A percentile compares a stretch with the other conserved stretches of the same genome.
phyloP scores from a whole-genome alignment of 176 grass and related monocot species.

The Bothriochloa decipiens region DNA sequence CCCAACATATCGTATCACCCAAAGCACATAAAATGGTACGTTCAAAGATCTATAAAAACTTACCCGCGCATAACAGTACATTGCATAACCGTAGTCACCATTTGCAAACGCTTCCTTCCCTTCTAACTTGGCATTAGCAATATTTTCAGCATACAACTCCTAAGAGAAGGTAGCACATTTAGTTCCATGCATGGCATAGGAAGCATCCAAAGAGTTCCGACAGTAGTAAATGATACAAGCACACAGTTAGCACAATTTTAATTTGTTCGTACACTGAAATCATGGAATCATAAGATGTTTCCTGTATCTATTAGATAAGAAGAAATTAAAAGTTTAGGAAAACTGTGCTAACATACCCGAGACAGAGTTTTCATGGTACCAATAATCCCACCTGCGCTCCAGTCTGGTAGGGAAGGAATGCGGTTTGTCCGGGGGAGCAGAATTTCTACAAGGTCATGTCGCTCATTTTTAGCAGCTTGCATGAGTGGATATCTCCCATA shows the following conservation, averaged over 20 bases:
- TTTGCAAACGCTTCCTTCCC: too few species aligned
- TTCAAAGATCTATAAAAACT: too few species aligned
- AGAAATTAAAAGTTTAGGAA: too few species aligned
- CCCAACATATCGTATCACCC: too few species aligned
- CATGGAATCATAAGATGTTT: too few species aligned
- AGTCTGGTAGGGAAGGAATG: slow-evolving; percentile 37
- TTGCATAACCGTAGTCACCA: too few species aligned
- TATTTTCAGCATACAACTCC: neutral
- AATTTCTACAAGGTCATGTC: slow-evolving; percentile 49
- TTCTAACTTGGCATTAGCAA: too few species aligned
- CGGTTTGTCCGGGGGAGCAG: slow-evolving; percentile 46
- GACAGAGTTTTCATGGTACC: neutral
- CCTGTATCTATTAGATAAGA: too few species aligned
- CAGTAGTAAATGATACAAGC: neutral
- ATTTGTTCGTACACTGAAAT: neutral
- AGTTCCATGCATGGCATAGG: neutral
- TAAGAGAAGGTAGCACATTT: neutral
- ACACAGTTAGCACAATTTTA: neutral
- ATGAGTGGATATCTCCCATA: slow-evolving; percentile 35
- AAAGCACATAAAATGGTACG: too few species aligned
- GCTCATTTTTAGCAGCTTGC: slow-evolving; percentile 27
- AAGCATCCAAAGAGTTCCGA: neutral
- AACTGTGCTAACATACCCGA: neutral
- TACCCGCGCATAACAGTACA: too few species aligned
- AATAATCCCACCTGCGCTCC: slow-evolving; percentile 3